Base-by-base conservation (phyloP, 495 filamentous ascomycete genomes). In the Penicillium riverlandense region DNA sequence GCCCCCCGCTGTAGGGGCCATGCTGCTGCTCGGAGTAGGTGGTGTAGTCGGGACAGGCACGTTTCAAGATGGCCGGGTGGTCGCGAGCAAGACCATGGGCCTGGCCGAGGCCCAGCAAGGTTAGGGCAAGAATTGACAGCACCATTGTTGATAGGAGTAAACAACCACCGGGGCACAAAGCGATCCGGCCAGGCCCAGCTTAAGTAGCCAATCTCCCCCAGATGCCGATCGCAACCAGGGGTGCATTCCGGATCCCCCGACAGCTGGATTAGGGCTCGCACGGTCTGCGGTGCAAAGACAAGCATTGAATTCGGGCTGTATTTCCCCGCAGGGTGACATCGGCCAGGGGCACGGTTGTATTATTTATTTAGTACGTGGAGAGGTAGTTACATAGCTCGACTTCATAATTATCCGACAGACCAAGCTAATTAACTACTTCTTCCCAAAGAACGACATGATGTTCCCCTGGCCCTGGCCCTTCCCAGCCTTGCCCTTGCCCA, bases 391-490 rank as follows among this genome's bases (percentile, higher is more conserved):
- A 16, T 16, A 4, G 15, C 15, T 16, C 1, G 15, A 16, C 15
- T 16, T 16, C 15, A 4, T 1, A 16, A 16, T 16, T 16, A 16
- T 16, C 15, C 15, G 15, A 16, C 15, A 1, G 4, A 16, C 15
- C 4, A 16, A 16, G 4, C 7, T 27, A 13, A 29, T n/a, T n/a
- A n/a, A n/a, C n/a, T 63, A 85, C 58, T 91, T 95, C 71, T 96
- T 97, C 9, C 72, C 75, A 67, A 97, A 96, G 66, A 95, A 97
- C 2, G 83, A 86, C 87, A 88, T 95, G 57, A 96, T 95, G 63
- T 78, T 95, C 8, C 91, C 89, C 55, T 95, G 86, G 22, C 80
- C 80, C 8, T 22, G 22, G 22, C 75, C 59, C 52, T 84, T 86
- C 11, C 59, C 66, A 6, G 69, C 74, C 65, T 87, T 87, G 65